Evolutionary conservation across 2,329 filamentous ascomycete species (phyloP), one percentile per base, ranked within the genome.

Genomic region (Aspergillus alliaceus): DNA sequence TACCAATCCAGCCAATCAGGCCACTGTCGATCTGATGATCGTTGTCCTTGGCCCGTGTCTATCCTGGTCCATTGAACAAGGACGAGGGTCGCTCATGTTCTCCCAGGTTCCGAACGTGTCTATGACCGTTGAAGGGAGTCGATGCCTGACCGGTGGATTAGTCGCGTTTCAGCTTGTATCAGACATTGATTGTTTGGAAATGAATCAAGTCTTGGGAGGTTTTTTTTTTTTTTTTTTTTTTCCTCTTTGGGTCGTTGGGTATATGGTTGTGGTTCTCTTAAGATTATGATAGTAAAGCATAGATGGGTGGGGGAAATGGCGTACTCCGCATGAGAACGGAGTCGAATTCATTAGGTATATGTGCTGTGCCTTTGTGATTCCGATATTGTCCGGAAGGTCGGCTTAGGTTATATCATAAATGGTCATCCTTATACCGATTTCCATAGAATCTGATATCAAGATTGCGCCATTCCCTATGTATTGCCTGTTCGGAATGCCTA

Each of bases 21-120:
- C 50, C 47, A 51, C 51, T 51, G 59, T 63, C 61, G 61, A 63
- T 63, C 61, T 59, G 59, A 63, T 61, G 61, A 63, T 63, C 61
- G 53, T 53, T 59, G 29, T n/a, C 55, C 51, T 56, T 61, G 51
- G 60, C 59, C 59, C 59, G 59, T 61, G 61, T 44, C 37, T 44
- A 29, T 44, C 40, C 24, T 29, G n/a, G 40, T 44, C 40, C 40
- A 24, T 15, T 14, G 39, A 11, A 42, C 39, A 27, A 29, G 20
- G 37, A 24, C 37, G 37, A 40, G 37, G 37, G 9, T 22, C 9
- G 9, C 3, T 40, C 37, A 22, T 40, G 20, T 40, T 18, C 20
- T 39, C 39, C 12, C 3, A 14, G 12, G 12, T 25, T 42, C 20
- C 39, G 35, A 15, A 8, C 22, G 20, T 40, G 20, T 25, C 39